Evolutionary conservation across 2,329 filamentous ascomycete species (phyloP).

Genomic region (Trichoderma harzianum): DNA sequence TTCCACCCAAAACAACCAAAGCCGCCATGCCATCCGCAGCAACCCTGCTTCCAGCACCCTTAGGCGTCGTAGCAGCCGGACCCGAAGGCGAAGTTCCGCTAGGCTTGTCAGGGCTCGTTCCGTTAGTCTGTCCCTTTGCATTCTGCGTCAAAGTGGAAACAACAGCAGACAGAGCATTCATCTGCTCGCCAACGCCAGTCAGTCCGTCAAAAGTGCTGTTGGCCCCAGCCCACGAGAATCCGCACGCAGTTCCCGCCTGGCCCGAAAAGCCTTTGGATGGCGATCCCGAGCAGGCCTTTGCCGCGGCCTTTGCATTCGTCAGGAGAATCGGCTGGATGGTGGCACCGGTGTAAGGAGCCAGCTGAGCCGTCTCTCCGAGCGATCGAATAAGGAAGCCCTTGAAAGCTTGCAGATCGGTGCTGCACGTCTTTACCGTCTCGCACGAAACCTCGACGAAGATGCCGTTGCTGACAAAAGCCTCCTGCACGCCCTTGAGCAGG

Average conservation of each 20-base stretch:
- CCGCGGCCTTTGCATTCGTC: slow-evolving; percentile 51
- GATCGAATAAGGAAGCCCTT: slow-evolving; percentile 57
- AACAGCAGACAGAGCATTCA: slow-evolving; percentile 56
- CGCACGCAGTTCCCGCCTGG: slow-evolving; percentile 45
- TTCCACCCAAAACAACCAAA: not conserved
- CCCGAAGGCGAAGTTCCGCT: not conserved
- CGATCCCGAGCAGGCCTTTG: slow-evolving; percentile 49
- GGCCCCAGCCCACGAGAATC: slow-evolving; percentile 50
- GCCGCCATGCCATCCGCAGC: not conserved
- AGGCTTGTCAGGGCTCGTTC: not conserved
- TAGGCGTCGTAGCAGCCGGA: not conserved
- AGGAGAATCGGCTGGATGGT: slow-evolving; percentile 48
- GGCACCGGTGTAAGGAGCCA: slow-evolving; percentile 51
- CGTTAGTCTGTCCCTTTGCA: not conserved
- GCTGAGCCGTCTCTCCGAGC: slow-evolving; percentile 48
- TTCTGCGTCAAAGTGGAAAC: slow-evolving; percentile 28
- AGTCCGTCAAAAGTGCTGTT: slow-evolving; percentile 49
- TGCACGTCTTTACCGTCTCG: slow-evolving; percentile 55
- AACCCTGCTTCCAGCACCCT: not conserved
- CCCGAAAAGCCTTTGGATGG: slow-evolving; percentile 42
- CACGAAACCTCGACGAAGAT: slow-evolving; percentile 65
- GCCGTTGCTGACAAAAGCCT: slow-evolving; percentile 38
- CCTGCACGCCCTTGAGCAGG: slow-evolving; percentile 33
- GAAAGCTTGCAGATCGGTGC: slow-evolving; percentile 59
- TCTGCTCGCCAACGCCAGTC: slow-evolving; percentile 55